A percentile compares a stretch with the other conserved stretches of the same genome.
Evolutionary conservation across 768 basidiomycete species (phyloP).

Genomic region (Naganishia randhawae): DNA sequence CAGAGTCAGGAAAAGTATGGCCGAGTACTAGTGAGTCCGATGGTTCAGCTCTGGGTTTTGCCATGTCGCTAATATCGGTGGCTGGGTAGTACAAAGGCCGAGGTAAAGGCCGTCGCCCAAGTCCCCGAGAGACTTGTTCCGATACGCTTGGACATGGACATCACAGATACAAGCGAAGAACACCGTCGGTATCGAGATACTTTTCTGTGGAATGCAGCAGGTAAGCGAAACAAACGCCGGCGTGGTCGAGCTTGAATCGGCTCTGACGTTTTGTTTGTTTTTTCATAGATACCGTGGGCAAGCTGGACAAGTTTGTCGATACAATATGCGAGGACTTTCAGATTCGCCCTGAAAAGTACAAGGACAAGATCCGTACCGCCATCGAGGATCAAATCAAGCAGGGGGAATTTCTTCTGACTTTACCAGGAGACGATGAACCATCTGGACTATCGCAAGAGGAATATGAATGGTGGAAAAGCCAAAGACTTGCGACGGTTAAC

Average conservation of each 20-base stretch:
- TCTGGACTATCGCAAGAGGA: slow-evolving; percentile 29
- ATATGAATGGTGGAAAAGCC: slow-evolving; percentile 26
- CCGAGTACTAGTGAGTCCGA: slow-evolving; percentile 65
- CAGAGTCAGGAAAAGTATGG: slow-evolving; percentile 58
- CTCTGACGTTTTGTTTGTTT: neutral
- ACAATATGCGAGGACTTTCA: slow-evolving; percentile 85
- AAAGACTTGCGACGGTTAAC: neutral
- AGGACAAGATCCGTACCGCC: slow-evolving; percentile 59
- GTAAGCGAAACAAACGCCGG: slow-evolving; percentile 54
- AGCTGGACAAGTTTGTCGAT: slow-evolving; percentile 84
- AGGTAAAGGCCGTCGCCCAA: slow-evolving; percentile 49
- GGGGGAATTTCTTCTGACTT: slow-evolving; percentile 60
- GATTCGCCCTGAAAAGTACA: slow-evolving; percentile 65
- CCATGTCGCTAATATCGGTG: slow-evolving; percentile 47
- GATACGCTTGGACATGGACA: slow-evolving; percentile 91
- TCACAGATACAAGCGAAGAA: slow-evolving; percentile 55
- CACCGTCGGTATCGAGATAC: slow-evolving; percentile 91
- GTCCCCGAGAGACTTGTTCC: slow-evolving; percentile 76
- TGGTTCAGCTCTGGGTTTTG: neutral
- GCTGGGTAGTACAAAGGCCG: slow-evolving; percentile 46
- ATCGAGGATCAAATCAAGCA: slow-evolving; percentile 72
- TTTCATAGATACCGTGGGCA: slow-evolving; percentile 72
- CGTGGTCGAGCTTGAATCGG: neutral
- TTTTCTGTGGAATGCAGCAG: slow-evolving; percentile 93
- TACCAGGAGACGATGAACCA: slow-evolving; percentile 52